A percentile compares a stretch with the other conserved stretches of the same genome.
Conservation (phyloP, 768 basidiomycete genomes). For the Pleurotus giganteus region DNA sequence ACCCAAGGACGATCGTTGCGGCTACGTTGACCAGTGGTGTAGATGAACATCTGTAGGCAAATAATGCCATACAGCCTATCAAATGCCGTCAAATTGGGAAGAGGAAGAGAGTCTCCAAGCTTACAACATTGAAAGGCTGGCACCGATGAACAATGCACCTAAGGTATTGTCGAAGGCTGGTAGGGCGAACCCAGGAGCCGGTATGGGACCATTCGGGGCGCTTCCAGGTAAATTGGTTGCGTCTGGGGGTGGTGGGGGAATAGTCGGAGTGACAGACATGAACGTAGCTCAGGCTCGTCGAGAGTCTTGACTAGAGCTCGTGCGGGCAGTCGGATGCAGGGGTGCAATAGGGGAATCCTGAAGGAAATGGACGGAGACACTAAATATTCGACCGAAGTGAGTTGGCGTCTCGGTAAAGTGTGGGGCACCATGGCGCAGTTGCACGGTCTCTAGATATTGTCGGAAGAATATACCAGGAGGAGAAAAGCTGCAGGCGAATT, state of each 20-base stretch:
- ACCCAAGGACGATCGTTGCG: background rate
- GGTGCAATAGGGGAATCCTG: background rate
- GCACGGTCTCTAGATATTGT: background rate
- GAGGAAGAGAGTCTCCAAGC: background rate
- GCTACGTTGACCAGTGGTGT: background rate
- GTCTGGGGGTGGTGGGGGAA: background rate
- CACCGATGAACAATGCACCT: conserved; percentile 10
- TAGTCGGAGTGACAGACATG: background rate
- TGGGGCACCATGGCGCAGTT: background rate
- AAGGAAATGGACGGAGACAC: background rate
- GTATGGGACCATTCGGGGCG: background rate
- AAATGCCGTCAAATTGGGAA: background rate
- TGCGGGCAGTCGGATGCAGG: background rate
- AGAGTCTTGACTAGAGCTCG: background rate
- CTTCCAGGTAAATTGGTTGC: background rate
- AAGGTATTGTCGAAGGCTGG: conserved; percentile 9
- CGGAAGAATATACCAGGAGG: background rate
- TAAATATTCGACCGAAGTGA: background rate
- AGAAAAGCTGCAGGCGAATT: background rate
- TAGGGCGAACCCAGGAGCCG: background rate
- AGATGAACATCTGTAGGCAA: conserved; percentile 11
- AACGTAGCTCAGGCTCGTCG: no score
- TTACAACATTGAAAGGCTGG: conserved; percentile 5
- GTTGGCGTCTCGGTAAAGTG: background rate
- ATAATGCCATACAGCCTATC: conserved; percentile 7